Evolutionary conservation across 2,329 filamentous ascomycete genomes (phyloP), one percentile per base, ranked within the genome.

Genomic region (Chrysoporthe austroafricana): DNA sequence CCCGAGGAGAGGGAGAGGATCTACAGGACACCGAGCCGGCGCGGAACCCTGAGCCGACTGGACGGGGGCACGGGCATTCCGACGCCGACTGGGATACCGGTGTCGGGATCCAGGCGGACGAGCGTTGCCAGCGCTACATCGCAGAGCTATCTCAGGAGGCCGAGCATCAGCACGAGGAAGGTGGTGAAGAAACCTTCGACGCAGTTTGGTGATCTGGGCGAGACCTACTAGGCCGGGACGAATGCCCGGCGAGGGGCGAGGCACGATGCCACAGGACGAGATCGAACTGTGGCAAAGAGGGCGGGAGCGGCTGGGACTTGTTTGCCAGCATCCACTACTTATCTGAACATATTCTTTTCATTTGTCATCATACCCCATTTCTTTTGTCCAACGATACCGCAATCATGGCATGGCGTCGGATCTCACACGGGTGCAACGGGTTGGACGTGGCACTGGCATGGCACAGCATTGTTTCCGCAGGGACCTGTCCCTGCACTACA

Each of bases 21-120:
- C 39, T 80, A 82, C 69, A 80, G 81, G 39, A 87, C 84, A n/a
- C 85, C 86, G 1, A 88, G 84, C 73, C 81, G 86, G 59, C 79
- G 85, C 26, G 83, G 84, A 7, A 86, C 83, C 2, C 87, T 84
- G 70, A 84, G 82, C 56, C 83, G 82, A 69, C 77, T 80, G 43
- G 85, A 86, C 58, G 75, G 72, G 21, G 72, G 73, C 13, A 81
- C 76, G 62, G 77, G 77, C 52, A 84, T 84, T 34, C 81, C 81
- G 9, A 72, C 72, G 42, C 80, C 81, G 26, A 85, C 81, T 71
- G 77, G 76, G 21, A 84, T 87, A 21, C 84, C 85, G 11, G 77
- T 82, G 73, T 82, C 84, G 3, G 72, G 78, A 57, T 68, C 70
- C 21, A 77, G 83, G 67, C 79, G 84, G 69, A 81, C 82, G 70